Evolutionary conservation across 2,329 filamentous ascomycete species (phyloP).

Genomic region (Epichloe baconii): DNA sequence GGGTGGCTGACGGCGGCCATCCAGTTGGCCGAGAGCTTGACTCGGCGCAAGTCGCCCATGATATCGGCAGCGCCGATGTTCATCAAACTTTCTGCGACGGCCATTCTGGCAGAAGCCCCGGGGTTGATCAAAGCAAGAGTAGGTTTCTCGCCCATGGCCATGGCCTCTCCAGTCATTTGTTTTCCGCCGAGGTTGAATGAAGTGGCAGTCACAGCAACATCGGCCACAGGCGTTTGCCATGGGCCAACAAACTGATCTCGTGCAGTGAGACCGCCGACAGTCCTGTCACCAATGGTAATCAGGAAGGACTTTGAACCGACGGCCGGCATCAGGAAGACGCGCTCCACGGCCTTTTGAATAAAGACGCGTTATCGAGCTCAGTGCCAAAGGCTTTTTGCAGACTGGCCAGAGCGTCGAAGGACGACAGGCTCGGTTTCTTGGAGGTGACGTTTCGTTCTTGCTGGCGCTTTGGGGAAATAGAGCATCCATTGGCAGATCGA

Average conservation of each 20-base stretch:
- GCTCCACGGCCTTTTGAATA: conserved; percentile 56
- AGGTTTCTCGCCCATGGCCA: conserved; percentile 93
- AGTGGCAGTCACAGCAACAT: conserved; percentile 84
- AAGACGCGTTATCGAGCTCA: conserved; percentile 36
- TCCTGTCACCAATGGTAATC: conserved; percentile 90
- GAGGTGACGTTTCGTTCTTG: conserved; percentile 63
- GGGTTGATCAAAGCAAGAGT: conserved; percentile 80
- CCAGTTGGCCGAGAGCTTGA: conserved; percentile 94
- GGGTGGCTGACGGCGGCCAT: conserved; percentile 94
- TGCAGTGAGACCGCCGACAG: conserved; percentile 76
- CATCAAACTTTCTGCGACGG: conserved; percentile 83
- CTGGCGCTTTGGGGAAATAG: conserved; percentile 83
- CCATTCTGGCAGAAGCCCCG: conserved; percentile 87
- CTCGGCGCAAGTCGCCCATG: conserved; percentile 58
- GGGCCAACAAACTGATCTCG: conserved; percentile 93
- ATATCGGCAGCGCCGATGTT: conserved; percentile 72
- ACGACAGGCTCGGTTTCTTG: conserved; percentile 50
- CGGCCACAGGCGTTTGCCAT: conserved; percentile 89
- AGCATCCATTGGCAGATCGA: conserved; percentile 78
- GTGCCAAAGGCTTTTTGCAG: conserved; percentile 52
- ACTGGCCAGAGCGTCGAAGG: conserved; percentile 56
- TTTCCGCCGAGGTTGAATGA: conserved; percentile 55
- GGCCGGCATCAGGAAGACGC: conserved; percentile 72
- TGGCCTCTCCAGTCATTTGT: conserved; percentile 77
- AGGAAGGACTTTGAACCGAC: conserved; percentile 97